These are phyloP conservation scores for Prillingera fragicola DNA, from an alignment of 1,284 basidiomycete species.

Conservation along the genomic window DNA sequence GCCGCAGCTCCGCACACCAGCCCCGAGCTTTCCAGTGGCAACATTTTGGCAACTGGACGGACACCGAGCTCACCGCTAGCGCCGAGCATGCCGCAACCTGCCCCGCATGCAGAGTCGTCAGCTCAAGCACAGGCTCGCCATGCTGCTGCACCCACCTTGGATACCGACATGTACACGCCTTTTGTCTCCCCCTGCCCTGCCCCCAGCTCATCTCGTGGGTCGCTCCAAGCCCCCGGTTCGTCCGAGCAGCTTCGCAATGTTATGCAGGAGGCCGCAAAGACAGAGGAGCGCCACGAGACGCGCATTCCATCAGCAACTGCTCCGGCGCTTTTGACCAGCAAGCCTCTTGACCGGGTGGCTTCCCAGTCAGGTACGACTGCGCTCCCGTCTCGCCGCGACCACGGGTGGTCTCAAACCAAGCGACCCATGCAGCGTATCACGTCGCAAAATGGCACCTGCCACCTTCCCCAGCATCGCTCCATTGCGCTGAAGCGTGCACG, in stretches of 20 bases:
- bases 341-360: constrained; percentile 16
- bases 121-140: constrained; percentile 7
- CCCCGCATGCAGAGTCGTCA: constrained; percentile 18
- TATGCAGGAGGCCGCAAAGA: constrained; percentile 13
- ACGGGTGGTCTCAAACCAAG: constrained; percentile 6
- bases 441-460: constrained; percentile 4
- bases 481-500: constrained; percentile 14
- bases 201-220: neutral
- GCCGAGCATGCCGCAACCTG: constrained; percentile 2
- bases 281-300: neutral
- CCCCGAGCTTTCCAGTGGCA: constrained; percentile 6
- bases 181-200: constrained; percentile 15
- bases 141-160: neutral
- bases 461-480: neutral
- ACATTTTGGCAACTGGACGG: neutral
- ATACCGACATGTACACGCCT: constrained; percentile 17
- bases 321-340: constrained; percentile 9
- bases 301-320: neutral
- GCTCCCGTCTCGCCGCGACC: constrained; percentile 7
- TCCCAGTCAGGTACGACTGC: constrained; percentile 1
- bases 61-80: constrained; percentile 14
- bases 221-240: constrained; percentile 5
- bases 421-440: constrained; percentile 18
- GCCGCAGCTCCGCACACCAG: constrained; percentile 8
- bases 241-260: constrained; percentile 14